These are phyloP conservation scores for Russula earlei DNA, from an alignment of 768 basidiomycete genomes.

Conservation along the genomic window DNA sequence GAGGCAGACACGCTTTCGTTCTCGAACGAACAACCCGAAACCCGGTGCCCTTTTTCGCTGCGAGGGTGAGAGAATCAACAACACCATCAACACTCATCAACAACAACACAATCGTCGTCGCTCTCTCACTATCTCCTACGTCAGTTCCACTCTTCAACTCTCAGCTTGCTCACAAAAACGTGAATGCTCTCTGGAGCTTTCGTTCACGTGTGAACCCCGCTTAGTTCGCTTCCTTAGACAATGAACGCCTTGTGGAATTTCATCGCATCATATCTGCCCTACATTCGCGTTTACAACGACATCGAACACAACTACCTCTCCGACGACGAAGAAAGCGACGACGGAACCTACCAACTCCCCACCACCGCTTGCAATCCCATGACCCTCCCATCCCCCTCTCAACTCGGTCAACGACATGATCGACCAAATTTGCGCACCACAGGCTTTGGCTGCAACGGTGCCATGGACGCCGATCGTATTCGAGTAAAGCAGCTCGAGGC, in stretches of 20 bases:
- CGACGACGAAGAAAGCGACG: conserved; percentile 13
- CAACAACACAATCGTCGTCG: neutral
- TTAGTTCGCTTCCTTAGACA: conserved; percentile 13
- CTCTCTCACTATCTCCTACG: conserved; percentile 6
- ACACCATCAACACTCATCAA: neutral
- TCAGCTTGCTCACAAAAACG: neutral
- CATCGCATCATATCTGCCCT: conserved; percentile 16
- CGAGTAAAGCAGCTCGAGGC: conserved; percentile 12
- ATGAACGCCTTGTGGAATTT: conserved; percentile 19
- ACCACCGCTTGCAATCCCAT: conserved; percentile 6
- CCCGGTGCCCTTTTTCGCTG: neutral
- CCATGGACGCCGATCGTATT: neutral
- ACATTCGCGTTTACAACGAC: conserved; percentile 16
- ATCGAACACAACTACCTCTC: conserved; percentile 5
- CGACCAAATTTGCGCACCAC: neutral
- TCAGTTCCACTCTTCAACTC: neutral
- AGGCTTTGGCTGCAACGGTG: neutral
- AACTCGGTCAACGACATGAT: conserved; percentile 16
- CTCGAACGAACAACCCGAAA: neutral
- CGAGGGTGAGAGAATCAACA: neutral
- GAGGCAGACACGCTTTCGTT: conserved; percentile 4
- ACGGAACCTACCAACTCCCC: conserved; percentile 16
- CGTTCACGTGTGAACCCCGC: conserved; percentile 15
- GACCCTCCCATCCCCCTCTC: neutral
- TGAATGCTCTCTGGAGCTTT: conserved; percentile 6